phyloP scores from a whole-genome alignment of 305 asterid genomes.

The Solanum hybrid region DNA sequence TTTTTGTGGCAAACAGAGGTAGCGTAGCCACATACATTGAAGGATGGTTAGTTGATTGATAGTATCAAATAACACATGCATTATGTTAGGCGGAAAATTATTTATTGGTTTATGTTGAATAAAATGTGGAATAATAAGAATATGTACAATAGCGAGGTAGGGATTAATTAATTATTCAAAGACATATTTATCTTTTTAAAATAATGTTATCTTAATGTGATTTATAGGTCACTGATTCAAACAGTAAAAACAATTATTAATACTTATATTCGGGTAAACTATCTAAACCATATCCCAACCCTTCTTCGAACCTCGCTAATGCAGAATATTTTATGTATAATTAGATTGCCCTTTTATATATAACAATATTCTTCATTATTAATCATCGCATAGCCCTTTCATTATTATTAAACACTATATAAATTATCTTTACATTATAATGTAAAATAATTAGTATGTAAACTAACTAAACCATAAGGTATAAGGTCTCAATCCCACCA shows the following conservation, averaged over 20 bases:
- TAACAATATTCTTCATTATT: not conserved
- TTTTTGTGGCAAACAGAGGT: too few relatives aligned
- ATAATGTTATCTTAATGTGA: not conserved
- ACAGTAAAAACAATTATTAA: not conserved
- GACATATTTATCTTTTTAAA: too few relatives aligned
- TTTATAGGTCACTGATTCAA: not conserved
- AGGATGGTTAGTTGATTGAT: too few relatives aligned
- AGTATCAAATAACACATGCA: too few relatives aligned
- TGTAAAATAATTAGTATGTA: not conserved
- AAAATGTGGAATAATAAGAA: not conserved
- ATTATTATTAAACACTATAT: not conserved
- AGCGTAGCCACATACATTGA: too few relatives aligned
- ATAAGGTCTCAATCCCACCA: not conserved
- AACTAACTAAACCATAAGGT: not conserved
- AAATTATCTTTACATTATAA: not conserved
- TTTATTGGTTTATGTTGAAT: too few relatives aligned
- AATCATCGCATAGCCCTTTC: not conserved
- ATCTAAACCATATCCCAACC: rapidly evolving
- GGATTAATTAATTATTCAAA: too few relatives aligned
- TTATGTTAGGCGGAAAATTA: too few relatives aligned
- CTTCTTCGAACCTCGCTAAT: not conserved
- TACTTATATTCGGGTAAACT: rapidly evolving
- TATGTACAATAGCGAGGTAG: too few relatives aligned
- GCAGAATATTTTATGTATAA: not conserved
- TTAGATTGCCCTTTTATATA: not conserved